A percentile compares a stretch with the other conserved stretches of the same genome.
Conservation (phyloP, 768 basidiomycete genomes). For the Ramaria sp. region DNA sequence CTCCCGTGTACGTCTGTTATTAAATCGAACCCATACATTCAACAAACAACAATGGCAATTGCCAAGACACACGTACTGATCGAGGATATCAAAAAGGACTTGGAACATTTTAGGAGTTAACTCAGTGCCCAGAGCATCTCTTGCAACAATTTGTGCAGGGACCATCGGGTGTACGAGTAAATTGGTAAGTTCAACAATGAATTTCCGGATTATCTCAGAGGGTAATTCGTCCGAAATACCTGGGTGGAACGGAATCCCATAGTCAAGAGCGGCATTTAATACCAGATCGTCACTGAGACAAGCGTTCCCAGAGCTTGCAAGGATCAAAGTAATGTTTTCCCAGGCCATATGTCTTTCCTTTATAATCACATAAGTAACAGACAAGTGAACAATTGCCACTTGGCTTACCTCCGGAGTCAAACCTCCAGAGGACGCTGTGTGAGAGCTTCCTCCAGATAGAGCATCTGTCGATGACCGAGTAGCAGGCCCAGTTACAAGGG, state of each 20-base stretch:
- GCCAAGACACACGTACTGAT: constrained; percentile 43
- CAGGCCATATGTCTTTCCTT: constrained; percentile 73
- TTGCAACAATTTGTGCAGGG: constrained; percentile 64
- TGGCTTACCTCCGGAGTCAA: not conserved
- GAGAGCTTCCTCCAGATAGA: not conserved
- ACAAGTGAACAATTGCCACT: constrained; percentile 12
- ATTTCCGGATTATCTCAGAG: constrained; percentile 44
- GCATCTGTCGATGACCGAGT: constrained; percentile 5
- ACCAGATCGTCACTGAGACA: constrained; percentile 38
- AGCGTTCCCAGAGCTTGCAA: constrained; percentile 62
- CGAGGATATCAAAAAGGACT: constrained; percentile 57
- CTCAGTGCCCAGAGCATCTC: constrained; percentile 73
- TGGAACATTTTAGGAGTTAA: constrained; percentile 60
- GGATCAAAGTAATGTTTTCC: constrained; percentile 74
- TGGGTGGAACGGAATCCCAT: not conserved
- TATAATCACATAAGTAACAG: constrained; percentile 4
- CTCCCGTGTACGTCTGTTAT: not conserved
- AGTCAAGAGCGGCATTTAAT: constrained; percentile 6
- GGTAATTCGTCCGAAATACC: constrained; percentile 16
- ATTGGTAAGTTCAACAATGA: constrained; percentile 59
- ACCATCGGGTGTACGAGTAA: constrained; percentile 53
- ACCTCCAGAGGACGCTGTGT: not conserved
- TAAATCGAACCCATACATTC: not conserved
- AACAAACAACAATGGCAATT: not conserved
- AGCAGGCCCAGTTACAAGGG: constrained; percentile 6